These are phyloP conservation scores for Candida michaelii DNA, from an alignment of 805 yeast species.

Conservation along the genomic window DNA sequence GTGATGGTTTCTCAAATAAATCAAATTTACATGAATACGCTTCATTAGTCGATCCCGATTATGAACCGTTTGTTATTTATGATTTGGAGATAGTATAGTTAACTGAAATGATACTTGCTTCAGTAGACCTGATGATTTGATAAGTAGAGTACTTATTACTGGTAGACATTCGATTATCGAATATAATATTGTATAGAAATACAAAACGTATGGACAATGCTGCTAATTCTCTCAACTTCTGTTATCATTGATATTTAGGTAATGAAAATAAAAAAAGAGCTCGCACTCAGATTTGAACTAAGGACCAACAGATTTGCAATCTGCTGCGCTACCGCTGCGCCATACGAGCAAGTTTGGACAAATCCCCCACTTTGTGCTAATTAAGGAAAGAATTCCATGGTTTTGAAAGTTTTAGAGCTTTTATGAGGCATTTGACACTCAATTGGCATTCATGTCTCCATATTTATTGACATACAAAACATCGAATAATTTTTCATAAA, in stretches of 20 bases:
- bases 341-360: constrained; percentile 45
- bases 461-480: no score
- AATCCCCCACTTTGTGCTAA: no score
- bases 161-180: background rate
- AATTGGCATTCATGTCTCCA: no score
- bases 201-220: background rate
- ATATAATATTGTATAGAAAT: background rate
- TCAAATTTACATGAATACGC: constrained; percentile 85
- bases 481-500: no score
- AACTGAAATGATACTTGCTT: background rate
- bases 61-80: constrained; percentile 93
- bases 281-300: constrained; percentile 94
- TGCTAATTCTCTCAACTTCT: no score
- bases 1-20: constrained; percentile 75
- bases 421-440: no score
- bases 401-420: no score
- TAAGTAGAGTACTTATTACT: no score
- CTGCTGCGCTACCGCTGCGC: constrained; percentile 99
- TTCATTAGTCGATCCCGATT: constrained; percentile 88
- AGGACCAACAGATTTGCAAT: constrained; percentile 99
- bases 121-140: background rate
- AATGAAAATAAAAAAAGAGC: constrained; percentile 49
- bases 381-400: no score
- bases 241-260: no score
- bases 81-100: constrained; percentile 37